Evolutionary conservation across 805 yeast genomes (phyloP).

Genomic region (Metschnikowia proteae): DNA sequence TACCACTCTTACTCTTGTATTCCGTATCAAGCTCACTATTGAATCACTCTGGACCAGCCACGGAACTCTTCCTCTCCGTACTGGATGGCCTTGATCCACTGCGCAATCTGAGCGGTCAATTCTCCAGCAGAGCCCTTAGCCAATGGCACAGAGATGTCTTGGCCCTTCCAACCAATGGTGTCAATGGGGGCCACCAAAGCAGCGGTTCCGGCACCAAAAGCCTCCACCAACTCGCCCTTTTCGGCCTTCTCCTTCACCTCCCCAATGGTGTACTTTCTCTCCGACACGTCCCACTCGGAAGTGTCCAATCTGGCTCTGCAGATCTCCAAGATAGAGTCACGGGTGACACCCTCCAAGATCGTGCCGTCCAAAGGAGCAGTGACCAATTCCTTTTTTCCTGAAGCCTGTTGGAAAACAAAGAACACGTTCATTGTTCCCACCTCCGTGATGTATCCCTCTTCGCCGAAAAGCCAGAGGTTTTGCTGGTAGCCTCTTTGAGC

Average conservation of each 20-base stretch:
- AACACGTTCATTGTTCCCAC: conserved; percentile 98
- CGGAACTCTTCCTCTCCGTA: conserved; percentile 77
- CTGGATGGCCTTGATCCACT: conserved; percentile 87
- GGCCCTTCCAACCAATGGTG: conserved; percentile 75
- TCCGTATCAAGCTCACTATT: conserved; percentile 9
- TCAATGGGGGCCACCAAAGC: conserved; percentile 94
- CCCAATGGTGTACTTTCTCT: conserved; percentile 75
- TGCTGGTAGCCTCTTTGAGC: conserved; percentile 91
- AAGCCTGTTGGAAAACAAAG: conserved; percentile 74
- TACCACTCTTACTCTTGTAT: neutral
- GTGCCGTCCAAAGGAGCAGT: conserved; percentile 98
- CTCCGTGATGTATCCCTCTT: conserved; percentile 82
- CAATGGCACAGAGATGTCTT: conserved; percentile 73
- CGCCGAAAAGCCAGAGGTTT: conserved; percentile 94
- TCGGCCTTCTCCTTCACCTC: conserved; percentile 77
- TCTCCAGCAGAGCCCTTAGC: conserved; percentile 79
- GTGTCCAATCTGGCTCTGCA: conserved; percentile 73
- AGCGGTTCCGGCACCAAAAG: conserved; percentile 97
- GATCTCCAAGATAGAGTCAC: conserved; percentile 79
- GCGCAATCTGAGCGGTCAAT: conserved; percentile 70
- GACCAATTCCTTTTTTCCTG: conserved; percentile 85
- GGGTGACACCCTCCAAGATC: conserved; percentile 92
- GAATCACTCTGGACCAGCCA: conserved; percentile 45
- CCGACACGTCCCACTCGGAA: conserved; percentile 76
- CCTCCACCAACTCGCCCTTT: conserved; percentile 84